These are phyloP conservation scores for Hygrocybe coccinea DNA, from an alignment of 768 basidiomycete species.

Conservation along the genomic window DNA sequence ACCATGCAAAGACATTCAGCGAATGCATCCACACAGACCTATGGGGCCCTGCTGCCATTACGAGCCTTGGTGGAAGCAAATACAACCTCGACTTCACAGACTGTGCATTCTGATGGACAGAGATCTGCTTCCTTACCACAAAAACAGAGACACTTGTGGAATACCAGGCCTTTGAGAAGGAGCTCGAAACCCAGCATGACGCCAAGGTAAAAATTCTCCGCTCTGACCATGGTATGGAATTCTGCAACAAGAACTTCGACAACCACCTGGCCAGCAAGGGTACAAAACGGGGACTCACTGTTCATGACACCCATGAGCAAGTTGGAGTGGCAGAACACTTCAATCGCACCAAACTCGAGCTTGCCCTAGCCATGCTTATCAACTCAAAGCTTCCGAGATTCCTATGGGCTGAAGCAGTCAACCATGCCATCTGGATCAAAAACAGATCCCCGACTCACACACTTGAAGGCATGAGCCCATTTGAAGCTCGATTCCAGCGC, in stretches of 20 bases:
- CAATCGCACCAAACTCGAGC: conserved; percentile 22
- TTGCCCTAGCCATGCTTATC: conserved; percentile 17
- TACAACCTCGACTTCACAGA: conserved; percentile 23
- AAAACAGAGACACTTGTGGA: conserved; percentile 20
- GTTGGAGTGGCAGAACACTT: conserved; percentile 23
- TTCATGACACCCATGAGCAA: conserved; percentile 24
- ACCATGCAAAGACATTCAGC: conserved; percentile 8
- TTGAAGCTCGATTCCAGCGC: conserved; percentile 15
- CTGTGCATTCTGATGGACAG: conserved; percentile 15
- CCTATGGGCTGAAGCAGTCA: conserved; percentile 25
- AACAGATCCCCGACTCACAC: conserved; percentile 19
- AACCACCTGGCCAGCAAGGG: conserved; percentile 17
- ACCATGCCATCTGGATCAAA: conserved; percentile 17
- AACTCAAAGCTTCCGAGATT: conserved; percentile 14
- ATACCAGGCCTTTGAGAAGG: conserved; percentile 23
- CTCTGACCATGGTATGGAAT: conserved; percentile 26
- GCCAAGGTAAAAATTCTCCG: conserved; percentile 10
- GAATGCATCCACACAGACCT: conserved; percentile 4
- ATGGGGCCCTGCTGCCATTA: background rate
- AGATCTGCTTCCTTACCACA: conserved; percentile 12
- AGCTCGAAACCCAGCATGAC: conserved; percentile 22
- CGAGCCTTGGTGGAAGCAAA: background rate
- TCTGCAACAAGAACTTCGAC: conserved; percentile 16
- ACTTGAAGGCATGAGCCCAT: conserved; percentile 22
- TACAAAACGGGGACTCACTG: conserved; percentile 16